Percentiles rank a stretch among this genome's conserved stretches.
phyloP scores from a whole-genome alignment of 208 protist species.

The Sergeia podlipaevii region DNA sequence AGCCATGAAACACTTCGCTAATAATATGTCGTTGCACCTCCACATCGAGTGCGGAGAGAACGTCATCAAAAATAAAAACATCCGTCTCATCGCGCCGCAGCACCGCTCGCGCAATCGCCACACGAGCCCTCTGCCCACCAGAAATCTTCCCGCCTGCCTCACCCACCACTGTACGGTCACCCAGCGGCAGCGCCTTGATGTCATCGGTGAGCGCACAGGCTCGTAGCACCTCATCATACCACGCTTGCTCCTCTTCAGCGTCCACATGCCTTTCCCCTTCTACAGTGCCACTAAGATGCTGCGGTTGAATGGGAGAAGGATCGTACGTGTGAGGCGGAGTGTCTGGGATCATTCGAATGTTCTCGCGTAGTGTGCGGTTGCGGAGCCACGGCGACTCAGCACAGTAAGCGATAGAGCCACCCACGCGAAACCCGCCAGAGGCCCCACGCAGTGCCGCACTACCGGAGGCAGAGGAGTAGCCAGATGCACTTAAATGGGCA shows the following conservation, averaged over 20 bases:
- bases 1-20: conserved; percentile 55
- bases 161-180: conserved; percentile 87
- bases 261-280: conserved; percentile 9
- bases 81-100: conserved; percentile 60
- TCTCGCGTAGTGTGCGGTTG: conserved; percentile 90
- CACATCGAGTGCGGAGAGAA: conserved; percentile 92
- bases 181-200: conserved; percentile 58
- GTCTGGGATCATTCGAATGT: conserved; percentile 78
- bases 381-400: conserved; percentile 90
- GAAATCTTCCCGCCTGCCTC: conserved; percentile 80
- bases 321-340: conserved; percentile 7
- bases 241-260: conserved; percentile 29
- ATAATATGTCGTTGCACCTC: conserved; percentile 83
- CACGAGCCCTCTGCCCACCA: conserved; percentile 83
- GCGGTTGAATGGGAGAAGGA: too few species aligned
- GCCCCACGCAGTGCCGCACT: too few species aligned
- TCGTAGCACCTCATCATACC: conserved; percentile 64
- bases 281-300: too few species aligned
- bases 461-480: not conserved
- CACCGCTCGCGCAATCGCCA: conserved; percentile 79
- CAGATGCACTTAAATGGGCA: too few species aligned
- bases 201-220: conserved; percentile 81
- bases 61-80: conserved; percentile 89
- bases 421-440: conserved; percentile 41
- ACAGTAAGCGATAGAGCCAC: conserved; percentile 74